Conservation (phyloP, 73 alveolate species). For the Blepharisma stoltei region DNA sequence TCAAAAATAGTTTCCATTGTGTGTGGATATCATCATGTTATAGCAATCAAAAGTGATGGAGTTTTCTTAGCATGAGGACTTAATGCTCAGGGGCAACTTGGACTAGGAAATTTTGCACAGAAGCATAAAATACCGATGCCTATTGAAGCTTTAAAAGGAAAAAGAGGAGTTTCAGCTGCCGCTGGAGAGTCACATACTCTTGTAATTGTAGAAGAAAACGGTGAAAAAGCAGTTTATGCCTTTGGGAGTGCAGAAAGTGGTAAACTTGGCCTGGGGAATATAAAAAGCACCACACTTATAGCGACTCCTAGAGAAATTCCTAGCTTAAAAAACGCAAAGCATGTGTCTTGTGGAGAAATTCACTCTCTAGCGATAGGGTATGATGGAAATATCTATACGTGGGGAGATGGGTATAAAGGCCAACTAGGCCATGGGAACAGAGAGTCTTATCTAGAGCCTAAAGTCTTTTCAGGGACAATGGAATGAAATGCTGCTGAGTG, state of each 20-base stretch:
- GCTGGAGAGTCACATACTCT: constrained; percentile 4
- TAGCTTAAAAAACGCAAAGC: not conserved
- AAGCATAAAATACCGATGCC: not conserved
- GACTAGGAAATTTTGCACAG: constrained; percentile 23
- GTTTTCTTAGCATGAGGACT: constrained; percentile 81
- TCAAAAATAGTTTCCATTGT: not conserved
- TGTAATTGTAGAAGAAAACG: not conserved
- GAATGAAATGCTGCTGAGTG: constrained; percentile 38
- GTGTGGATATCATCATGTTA: constrained; percentile 79
- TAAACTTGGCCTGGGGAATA: constrained; percentile 21
- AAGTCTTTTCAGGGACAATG: not conserved
- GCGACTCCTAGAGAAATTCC: not conserved
- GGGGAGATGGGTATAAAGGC: constrained; percentile 77
- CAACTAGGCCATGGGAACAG: constrained; percentile 86
- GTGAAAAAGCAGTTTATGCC: not conserved
- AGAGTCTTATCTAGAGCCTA: not conserved
- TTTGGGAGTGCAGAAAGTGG: constrained; percentile 34
- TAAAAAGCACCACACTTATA: not conserved
- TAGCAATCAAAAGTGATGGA: constrained; percentile 59
- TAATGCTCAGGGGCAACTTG: constrained; percentile 25
- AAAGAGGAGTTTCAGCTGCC: not conserved
- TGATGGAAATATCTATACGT: constrained; percentile 46
- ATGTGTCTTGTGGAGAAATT: constrained; percentile 69
- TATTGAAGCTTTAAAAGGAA: not conserved
- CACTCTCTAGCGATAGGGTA: constrained; percentile 67